phyloP scores from a whole-genome alignment of 2,329 filamentous ascomycete species.

The Aaosphaeria pasadenensis region DNA sequence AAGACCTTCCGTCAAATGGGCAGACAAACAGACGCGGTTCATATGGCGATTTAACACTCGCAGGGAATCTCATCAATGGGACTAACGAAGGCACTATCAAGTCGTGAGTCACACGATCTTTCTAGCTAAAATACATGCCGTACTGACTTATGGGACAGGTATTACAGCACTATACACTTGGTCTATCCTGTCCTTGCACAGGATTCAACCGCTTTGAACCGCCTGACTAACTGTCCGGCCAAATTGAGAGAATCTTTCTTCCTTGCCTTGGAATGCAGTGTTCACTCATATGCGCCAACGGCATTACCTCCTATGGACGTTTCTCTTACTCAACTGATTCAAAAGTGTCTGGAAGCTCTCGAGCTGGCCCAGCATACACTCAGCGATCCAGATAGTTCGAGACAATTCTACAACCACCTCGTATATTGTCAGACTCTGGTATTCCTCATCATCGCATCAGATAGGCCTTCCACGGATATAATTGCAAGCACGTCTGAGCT shows the following conservation, averaged over 20 bases:
- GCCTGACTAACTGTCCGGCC: constrained; percentile 30
- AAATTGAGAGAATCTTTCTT: constrained; percentile 37
- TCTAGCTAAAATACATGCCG: background rate
- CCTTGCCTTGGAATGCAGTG: constrained; percentile 28
- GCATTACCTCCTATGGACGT: constrained; percentile 23
- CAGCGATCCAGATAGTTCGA: constrained; percentile 21
- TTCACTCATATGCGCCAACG: constrained; percentile 29
- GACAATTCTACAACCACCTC: constrained; percentile 30
- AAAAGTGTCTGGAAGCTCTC: constrained; percentile 24
- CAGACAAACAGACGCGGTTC: constrained; percentile 25
- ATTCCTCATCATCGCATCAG: constrained; percentile 30
- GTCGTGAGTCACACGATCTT: constrained; percentile 17
- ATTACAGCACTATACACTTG: constrained; percentile 35
- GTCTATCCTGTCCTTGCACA: constrained; percentile 32
- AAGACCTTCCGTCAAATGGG: constrained; percentile 27
- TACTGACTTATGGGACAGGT: constrained; percentile 14
- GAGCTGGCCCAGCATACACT: constrained; percentile 28
- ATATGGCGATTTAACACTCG: constrained; percentile 32
- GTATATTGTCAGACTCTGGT: constrained; percentile 32
- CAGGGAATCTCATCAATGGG: constrained; percentile 31
- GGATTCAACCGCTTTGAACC: constrained; percentile 29
- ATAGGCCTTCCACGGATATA: constrained; percentile 24
- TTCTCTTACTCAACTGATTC: constrained; percentile 23
- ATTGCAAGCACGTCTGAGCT: constrained; percentile 27
- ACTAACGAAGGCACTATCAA: constrained; percentile 34